phyloP scores from a whole-genome alignment of 139 green algal genomes.

The Chlamydomonas sp. region DNA sequence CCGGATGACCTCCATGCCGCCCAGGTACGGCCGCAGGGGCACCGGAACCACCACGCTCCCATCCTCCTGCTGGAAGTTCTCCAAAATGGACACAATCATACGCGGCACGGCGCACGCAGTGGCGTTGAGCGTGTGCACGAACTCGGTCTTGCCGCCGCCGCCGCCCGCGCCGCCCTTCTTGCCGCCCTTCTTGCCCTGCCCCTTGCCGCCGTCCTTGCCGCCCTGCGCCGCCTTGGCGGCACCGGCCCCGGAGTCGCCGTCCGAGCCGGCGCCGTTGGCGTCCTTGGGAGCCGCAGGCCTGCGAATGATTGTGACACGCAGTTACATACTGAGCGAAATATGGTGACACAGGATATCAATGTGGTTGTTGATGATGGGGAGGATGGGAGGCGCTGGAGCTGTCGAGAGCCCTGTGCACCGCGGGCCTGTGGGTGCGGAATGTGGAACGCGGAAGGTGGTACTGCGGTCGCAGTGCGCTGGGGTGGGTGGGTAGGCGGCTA shows the following conservation, averaged over 20 bases:
- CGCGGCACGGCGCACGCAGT: conserved; percentile 96
- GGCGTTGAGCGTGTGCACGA: conserved; percentile 98
- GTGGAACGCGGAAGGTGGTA: too few species aligned
- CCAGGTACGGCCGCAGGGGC: conserved; percentile 90
- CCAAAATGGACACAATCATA: conserved; percentile 97
- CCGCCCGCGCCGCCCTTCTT: conserved; percentile 61
- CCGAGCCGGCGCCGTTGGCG: too few species aligned
- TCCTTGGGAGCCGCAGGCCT: background rate
- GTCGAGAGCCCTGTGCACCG: background rate
- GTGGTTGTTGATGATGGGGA: too few species aligned
- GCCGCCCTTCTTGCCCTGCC: conserved; percentile 57
- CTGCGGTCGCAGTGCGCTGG: too few species aligned
- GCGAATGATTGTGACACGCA: too few species aligned
- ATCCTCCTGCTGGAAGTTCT: conserved; percentile 96
- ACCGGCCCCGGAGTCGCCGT: background rate
- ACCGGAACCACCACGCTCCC: conserved; percentile 90
- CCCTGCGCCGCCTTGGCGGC: background rate
- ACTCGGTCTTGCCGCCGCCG: conserved; percentile 71
- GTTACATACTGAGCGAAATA: too few species aligned
- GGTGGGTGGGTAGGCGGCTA: too few species aligned
- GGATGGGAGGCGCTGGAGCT: too few species aligned
- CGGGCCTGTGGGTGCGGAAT: background rate
- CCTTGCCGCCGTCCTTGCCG: background rate
- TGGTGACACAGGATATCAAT: too few species aligned
- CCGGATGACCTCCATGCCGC: conserved; percentile 86